Evolutionary conservation across 371 early-diverging fungal genomes (phyloP).

Genomic region (Massospora cicadina): DNA sequence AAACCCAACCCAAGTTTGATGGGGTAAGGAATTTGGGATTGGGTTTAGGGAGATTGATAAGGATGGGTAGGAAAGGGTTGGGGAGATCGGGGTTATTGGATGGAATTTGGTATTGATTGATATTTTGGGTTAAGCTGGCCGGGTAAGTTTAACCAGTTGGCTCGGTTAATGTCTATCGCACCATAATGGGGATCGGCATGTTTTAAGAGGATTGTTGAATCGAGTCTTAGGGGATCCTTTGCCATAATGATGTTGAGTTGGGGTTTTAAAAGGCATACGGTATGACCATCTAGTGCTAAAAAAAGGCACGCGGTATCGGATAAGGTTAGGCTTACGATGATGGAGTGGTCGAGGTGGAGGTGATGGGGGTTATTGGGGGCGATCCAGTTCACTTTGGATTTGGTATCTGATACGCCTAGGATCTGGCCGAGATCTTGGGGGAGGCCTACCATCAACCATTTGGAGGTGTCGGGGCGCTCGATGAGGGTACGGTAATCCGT

Average conservation of each 20-base stretch:
- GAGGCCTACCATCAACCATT: not conserved
- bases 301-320: not conserved
- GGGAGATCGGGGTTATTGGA: not conserved
- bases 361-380: not conserved
- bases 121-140: not conserved
- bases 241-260: not conserved
- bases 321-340: not conserved
- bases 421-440: not conserved
- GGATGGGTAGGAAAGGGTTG: not conserved
- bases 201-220: not conserved
- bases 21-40: not conserved
- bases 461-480: not conserved
- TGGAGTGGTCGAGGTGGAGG: not conserved
- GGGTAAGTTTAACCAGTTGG: not conserved
- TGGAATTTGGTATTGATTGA: not conserved
- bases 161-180: not conserved
- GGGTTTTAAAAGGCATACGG: not conserved
- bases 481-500: not conserved
- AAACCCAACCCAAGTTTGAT: not conserved
- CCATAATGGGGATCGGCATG: not conserved
- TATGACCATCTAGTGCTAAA: too few species aligned
- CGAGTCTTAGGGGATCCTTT: not conserved
- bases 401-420: not conserved
- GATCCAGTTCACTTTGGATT: not conserved
- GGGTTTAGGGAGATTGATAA: not conserved